Evolutionary conservation across 140 eudicot species (phyloP).

Genomic region (Senecio squalidus): DNA sequence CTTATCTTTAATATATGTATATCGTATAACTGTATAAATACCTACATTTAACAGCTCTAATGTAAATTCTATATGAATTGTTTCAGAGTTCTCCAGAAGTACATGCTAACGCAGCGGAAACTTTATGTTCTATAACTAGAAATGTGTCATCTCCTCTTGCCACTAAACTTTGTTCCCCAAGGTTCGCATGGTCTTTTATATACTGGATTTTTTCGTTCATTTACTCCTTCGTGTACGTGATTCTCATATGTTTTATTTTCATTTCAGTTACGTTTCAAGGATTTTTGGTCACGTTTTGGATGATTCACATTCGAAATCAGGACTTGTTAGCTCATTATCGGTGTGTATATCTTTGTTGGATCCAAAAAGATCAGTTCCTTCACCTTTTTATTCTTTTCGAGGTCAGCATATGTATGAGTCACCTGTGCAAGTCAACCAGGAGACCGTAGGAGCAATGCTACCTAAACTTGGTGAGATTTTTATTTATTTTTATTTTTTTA

Average conservation of each 20-base stretch:
- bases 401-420: slow-evolving; percentile 69
- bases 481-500: background rate
- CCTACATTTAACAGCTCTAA: background rate
- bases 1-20: background rate
- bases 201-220: background rate
- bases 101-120: slow-evolving; percentile 95
- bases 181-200: slow-evolving; percentile 40
- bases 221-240: background rate
- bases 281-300: slow-evolving; percentile 81
- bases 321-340: slow-evolving; percentile 78
- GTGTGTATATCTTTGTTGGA: slow-evolving; percentile 93
- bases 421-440: slow-evolving; percentile 63
- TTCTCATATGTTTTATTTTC: background rate
- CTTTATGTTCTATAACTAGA: slow-evolving; percentile 85
- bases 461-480: slow-evolving; percentile 75
- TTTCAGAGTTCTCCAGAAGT: slow-evolving; percentile 82
- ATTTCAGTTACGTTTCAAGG: slow-evolving; percentile 73
- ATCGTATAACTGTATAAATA: background rate
- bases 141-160: slow-evolving; percentile 79
- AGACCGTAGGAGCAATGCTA: slow-evolving; percentile 86
- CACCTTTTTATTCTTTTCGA: slow-evolving; percentile 61
- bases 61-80: background rate
- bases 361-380: slow-evolving; percentile 72
- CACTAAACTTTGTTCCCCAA: slow-evolving; percentile 73
- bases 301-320: slow-evolving; percentile 78